phyloP scores from a whole-genome alignment of 345 rosid genomes.

The Cardamine occulta region DNA sequence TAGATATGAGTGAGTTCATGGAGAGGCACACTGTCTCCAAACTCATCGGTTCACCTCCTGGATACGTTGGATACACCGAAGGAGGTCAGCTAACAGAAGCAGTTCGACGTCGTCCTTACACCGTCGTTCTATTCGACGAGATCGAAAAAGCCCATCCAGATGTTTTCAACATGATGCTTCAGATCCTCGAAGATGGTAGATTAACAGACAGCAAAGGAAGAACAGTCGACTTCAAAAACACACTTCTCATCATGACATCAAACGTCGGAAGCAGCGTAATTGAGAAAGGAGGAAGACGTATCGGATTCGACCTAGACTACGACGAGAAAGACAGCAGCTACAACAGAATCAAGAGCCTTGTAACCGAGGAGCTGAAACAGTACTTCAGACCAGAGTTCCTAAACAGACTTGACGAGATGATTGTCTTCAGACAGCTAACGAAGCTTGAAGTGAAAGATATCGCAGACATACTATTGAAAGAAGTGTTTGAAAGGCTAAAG shows the following conservation, averaged over 20 bases:
- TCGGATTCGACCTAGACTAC: slow-evolving; percentile 85
- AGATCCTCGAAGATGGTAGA: slow-evolving; percentile 63
- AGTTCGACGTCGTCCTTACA: slow-evolving; percentile 58
- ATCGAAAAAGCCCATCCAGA: slow-evolving; percentile 72
- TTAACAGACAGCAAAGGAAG: slow-evolving; percentile 66
- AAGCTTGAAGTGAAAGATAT: slow-evolving; percentile 56
- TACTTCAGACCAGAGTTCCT: slow-evolving; percentile 71
- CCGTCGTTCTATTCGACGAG: slow-evolving; percentile 63
- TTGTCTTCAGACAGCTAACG: slow-evolving; percentile 58
- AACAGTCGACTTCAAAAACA: slow-evolving; percentile 66
- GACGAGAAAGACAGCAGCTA: slow-evolving; percentile 97
- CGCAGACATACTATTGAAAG: slow-evolving; percentile 57
- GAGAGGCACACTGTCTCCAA: slow-evolving; percentile 67
- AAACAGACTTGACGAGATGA: slow-evolving; percentile 65
- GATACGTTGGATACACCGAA: slow-evolving; percentile 60
- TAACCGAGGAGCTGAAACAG: slow-evolving; percentile 53
- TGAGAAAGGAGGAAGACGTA: slow-evolving; percentile 63
- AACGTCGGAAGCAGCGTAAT: slow-evolving; percentile 57
- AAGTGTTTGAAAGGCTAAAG: slow-evolving; percentile 52
- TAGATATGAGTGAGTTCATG: slow-evolving; percentile 79
- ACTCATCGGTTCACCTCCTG: slow-evolving; percentile 69
- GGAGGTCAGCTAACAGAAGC: slow-evolving; percentile 74
- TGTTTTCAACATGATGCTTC: slow-evolving; percentile 67
- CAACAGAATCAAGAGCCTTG: slow-evolving; percentile 67
- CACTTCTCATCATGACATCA: slow-evolving; percentile 65